Conservation (phyloP, 1,284 basidiomycete species). For the Boletus semigastroideus region DNA sequence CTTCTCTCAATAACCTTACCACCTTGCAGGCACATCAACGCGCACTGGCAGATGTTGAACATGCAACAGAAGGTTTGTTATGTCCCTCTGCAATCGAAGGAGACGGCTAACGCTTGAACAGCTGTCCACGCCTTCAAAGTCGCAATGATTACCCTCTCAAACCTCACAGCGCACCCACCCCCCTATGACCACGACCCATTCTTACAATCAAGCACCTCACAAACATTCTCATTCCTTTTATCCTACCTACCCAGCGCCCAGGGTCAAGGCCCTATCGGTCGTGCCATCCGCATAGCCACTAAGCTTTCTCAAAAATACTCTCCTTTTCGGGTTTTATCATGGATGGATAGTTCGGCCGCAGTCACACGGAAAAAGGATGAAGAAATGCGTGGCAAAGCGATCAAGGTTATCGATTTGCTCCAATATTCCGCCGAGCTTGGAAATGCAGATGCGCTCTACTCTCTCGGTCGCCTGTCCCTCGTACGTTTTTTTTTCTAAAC, state of each 20-base stretch:
- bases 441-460: slow-evolving; percentile 72
- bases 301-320: slow-evolving; percentile 57
- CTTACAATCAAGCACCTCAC: slow-evolving; percentile 35
- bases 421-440: slow-evolving; percentile 80
- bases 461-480: slow-evolving; percentile 70
- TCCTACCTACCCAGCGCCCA: slow-evolving; percentile 65
- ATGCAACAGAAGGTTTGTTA: slow-evolving; percentile 47
- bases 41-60: slow-evolving; percentile 34
- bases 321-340: slow-evolving; percentile 46
- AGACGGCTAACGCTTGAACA: slow-evolving; percentile 29
- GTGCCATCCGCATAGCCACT: slow-evolving; percentile 58
- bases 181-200: slow-evolving; percentile 53
- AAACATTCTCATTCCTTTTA: slow-evolving; percentile 55
- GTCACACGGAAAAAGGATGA: slow-evolving; percentile 56
- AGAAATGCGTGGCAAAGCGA: slow-evolving; percentile 61
- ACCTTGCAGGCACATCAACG: slow-evolving; percentile 15
- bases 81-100: background rate
- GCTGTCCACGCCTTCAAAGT: slow-evolving; percentile 71
- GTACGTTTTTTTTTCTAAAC: slow-evolving; percentile 13
- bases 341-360: slow-evolving; percentile 41
- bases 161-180: slow-evolving; percentile 57
- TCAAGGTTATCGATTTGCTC: slow-evolving; percentile 75
- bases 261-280: slow-evolving; percentile 70
- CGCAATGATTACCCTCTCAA: slow-evolving; percentile 61
- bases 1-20: background rate